Evolutionary conservation across 345 rosid genomes (phyloP).

Genomic region (Sonneratia caseolaris): DNA sequence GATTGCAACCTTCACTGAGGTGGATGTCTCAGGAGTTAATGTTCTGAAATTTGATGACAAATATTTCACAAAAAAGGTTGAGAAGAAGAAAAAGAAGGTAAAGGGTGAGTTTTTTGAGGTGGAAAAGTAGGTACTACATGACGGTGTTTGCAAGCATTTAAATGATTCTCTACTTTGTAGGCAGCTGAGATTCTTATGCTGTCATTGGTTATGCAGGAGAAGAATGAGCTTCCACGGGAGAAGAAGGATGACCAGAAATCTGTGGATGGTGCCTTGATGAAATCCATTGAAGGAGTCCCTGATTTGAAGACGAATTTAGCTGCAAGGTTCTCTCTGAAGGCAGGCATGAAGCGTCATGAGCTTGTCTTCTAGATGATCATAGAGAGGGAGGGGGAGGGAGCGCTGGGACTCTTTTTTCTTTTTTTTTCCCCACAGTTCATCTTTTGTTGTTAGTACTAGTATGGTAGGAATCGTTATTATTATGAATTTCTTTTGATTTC

Average conservation of each 20-base stretch:
- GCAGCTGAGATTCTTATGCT: background rate
- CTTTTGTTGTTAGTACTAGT: too few relatives aligned
- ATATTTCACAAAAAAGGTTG: constrained; percentile 58
- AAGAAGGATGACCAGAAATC: constrained; percentile 81
- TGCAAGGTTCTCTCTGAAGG: constrained; percentile 76
- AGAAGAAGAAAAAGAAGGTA: constrained; percentile 61
- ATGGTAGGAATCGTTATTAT: too few relatives aligned
- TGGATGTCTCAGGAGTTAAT: constrained; percentile 42
- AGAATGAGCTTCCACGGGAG: constrained; percentile 53
- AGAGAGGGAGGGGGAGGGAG: too few relatives aligned
- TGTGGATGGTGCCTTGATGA: constrained; percentile 47
- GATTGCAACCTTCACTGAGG: constrained; percentile 61
- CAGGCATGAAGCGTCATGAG: constrained; percentile 54
- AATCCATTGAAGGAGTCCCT: constrained; percentile 54
- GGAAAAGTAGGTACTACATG: constrained; percentile 48
- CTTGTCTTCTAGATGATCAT: too few relatives aligned
- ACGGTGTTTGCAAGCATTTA: background rate
- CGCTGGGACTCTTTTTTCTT: too few relatives aligned
- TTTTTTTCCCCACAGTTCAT: too few relatives aligned
- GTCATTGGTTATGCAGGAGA: constrained; percentile 28
- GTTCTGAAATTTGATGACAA: constrained; percentile 60
- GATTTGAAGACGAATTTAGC: constrained; percentile 69
- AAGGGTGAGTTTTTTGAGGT: constrained; percentile 77
- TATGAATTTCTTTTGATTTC: constrained; percentile 48
- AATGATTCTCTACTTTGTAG: background rate